Percentiles rank a stretch among this genome's conserved stretches.
These are phyloP conservation scores for Ascochyta pisi DNA, from an alignment of 2,329 filamentous ascomycete species.

Conservation along the genomic window DNA sequence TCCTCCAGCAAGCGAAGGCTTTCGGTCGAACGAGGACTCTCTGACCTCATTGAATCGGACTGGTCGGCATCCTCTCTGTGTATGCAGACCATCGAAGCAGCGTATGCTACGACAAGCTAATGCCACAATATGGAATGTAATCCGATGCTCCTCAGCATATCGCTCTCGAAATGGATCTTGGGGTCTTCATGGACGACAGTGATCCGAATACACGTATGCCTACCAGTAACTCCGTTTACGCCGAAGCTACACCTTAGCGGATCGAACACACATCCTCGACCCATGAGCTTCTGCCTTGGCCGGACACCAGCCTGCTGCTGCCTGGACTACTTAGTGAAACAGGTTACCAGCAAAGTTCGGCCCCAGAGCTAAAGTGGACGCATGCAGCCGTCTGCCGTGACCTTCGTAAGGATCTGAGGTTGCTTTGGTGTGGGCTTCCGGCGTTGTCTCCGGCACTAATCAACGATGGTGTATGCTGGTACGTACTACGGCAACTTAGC, in stretches of 20 bases:
- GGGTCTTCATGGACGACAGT: not conserved
- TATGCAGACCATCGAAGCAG: not conserved
- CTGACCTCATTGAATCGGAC: not conserved
- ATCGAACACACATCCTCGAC: not conserved
- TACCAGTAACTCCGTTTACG: not conserved
- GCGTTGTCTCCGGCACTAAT: slow-evolving; percentile 10
- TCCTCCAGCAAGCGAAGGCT: not conserved
- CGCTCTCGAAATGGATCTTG: not conserved
- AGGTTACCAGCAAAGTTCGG: slow-evolving; percentile 2
- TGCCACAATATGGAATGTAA: not conserved
- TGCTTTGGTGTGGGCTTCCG: not conserved
- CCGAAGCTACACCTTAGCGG: not conserved
- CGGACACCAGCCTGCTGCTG: not conserved
- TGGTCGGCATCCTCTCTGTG: not conserved
- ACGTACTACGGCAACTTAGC: slow-evolving; percentile 8
- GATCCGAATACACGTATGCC: not conserved
- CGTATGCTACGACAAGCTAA: not conserved
- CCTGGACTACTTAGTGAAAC: not conserved
- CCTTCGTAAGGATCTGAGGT: not conserved
- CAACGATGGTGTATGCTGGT: slow-evolving; percentile 7
- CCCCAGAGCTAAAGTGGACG: not conserved
- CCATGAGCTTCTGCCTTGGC: not conserved
- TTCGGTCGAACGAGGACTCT: not conserved
- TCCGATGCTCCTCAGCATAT: not conserved
- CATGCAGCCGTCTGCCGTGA: slow-evolving; percentile 2